Conservation (phyloP, 768 basidiomycete genomes). For the Steccherinum ochraceum region DNA sequence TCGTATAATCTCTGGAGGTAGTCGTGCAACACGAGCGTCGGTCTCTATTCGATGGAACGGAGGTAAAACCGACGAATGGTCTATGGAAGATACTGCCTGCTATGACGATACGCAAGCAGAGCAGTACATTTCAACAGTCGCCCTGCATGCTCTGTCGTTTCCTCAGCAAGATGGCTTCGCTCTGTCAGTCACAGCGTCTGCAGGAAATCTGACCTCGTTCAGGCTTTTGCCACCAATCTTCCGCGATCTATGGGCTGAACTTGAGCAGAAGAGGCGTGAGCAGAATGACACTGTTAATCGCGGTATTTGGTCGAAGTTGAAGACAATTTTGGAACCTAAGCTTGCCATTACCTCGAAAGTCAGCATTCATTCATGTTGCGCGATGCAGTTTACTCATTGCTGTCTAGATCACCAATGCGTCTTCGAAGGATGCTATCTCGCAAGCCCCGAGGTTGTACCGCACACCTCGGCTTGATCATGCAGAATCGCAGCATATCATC, state of each 20-base stretch:
- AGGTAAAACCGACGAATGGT: slow-evolving; percentile 55
- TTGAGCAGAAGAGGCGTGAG: slow-evolving; percentile 58
- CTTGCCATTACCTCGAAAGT: slow-evolving; percentile 39
- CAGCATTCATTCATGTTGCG: slow-evolving; percentile 7
- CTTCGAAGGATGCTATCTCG: slow-evolving; percentile 10
- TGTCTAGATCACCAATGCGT: slow-evolving; percentile 1
- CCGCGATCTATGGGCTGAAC: slow-evolving; percentile 88
- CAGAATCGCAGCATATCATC: slow-evolving; percentile 43
- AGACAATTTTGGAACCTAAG: slow-evolving; percentile 58
- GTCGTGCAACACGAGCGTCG: slow-evolving; percentile 67
- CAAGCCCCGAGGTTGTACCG: background rate
- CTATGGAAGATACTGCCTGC: slow-evolving; percentile 85
- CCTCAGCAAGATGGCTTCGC: slow-evolving; percentile 60
- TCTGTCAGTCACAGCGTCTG: slow-evolving; percentile 34
- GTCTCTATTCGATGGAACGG: slow-evolving; percentile 73
- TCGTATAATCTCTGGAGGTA: slow-evolving; percentile 54
- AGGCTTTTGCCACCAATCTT: slow-evolving; percentile 75
- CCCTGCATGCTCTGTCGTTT: slow-evolving; percentile 74
- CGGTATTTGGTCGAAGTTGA: slow-evolving; percentile 62
- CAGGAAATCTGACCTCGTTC: slow-evolving; percentile 58
- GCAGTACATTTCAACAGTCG: slow-evolving; percentile 83
- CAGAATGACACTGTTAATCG: slow-evolving; percentile 62
- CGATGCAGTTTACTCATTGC: background rate
- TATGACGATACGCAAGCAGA: slow-evolving; percentile 73
- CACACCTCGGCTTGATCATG: background rate